Evolutionary conservation across 495 filamentous ascomycete genomes (phyloP), one percentile per base, ranked within the genome.

Genomic region (Lasiosphaeria ovina): DNA sequence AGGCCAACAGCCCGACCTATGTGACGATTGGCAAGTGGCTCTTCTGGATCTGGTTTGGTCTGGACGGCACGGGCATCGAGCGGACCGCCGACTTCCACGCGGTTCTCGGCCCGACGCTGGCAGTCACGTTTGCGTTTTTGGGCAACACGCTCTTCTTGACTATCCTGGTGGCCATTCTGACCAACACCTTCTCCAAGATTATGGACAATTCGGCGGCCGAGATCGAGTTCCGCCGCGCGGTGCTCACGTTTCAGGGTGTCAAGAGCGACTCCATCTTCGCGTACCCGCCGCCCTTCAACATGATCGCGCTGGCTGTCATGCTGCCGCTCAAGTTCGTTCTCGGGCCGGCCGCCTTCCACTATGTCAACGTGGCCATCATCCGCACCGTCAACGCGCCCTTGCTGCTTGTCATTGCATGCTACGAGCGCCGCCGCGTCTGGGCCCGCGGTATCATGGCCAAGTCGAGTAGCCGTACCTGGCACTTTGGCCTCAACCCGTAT

Each of bases 111-210:
- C 85, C 85, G 0, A 74, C 78, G 5, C 72, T 88, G 17, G 85
- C 87, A 76, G 75, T 87, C 57, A 75, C 80, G 2, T 88, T 87
- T 64, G 83, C 85, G 9, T 85, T 87, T 58, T 72, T 88, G 10
- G 85, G 85, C 42, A 87, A 88, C 67, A 88, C 85, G 4, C 77
- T 88, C n/a, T 87, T 88, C 75, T 73, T 88, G 31, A 87, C 85
- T 10, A 85, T 88, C 57, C 75, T 88, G 0, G 84, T 88, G 3
- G 83, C 85, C 10, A 87, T 87, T 72, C 77, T 88, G 14, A 83
- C 76, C 66, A 86, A 84, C 63, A 87, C 85, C 12, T 88, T 87
- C 62, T 77, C 82, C 31, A 83, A 80, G 32, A 83, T 88, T 47
- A 81, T 83, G n/a, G 69, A 77, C 45, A 83, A 87, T 57, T 82